A percentile compares a stretch with the other conserved stretches of the same genome.
Conservation (phyloP, 2,329 filamentous ascomycete genomes). For the Fusarium sp. region DNA sequence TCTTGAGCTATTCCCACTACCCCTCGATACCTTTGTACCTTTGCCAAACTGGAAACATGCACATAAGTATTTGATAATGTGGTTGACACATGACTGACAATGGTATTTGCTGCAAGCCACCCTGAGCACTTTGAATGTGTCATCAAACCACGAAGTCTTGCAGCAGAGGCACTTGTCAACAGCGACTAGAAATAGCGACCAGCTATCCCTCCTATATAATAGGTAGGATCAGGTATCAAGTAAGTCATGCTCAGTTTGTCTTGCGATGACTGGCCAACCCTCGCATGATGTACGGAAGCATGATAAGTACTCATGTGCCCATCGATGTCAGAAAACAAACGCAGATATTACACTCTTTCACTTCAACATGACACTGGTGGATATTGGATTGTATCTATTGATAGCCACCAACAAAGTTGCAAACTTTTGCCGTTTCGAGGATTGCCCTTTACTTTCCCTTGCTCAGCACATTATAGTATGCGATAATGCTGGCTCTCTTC, state of each 20-base stretch:
- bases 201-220: not conserved
- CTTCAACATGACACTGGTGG: not conserved
- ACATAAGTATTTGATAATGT: not conserved
- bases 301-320: not conserved
- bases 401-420: not conserved
- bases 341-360: not conserved
- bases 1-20: not conserved
- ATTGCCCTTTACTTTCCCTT: not conserved
- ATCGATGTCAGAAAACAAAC: not conserved
- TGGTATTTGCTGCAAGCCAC: constrained; percentile 33
- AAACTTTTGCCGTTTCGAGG: not conserved
- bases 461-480: not conserved
- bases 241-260: not conserved
- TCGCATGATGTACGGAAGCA: not conserved
- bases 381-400: not conserved
- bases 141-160: constrained; percentile 31
- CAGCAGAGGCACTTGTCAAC: constrained; percentile 22
- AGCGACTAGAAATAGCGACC: not conserved
- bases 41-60: not conserved
- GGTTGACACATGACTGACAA: not conserved
- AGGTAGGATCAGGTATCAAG: not conserved
- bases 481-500: not conserved
- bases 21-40: not conserved
- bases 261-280: constrained; percentile 1
- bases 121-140: constrained; percentile 45